Conservation (phyloP, 768 basidiomycete species). For the Boletellus sp. region DNA sequence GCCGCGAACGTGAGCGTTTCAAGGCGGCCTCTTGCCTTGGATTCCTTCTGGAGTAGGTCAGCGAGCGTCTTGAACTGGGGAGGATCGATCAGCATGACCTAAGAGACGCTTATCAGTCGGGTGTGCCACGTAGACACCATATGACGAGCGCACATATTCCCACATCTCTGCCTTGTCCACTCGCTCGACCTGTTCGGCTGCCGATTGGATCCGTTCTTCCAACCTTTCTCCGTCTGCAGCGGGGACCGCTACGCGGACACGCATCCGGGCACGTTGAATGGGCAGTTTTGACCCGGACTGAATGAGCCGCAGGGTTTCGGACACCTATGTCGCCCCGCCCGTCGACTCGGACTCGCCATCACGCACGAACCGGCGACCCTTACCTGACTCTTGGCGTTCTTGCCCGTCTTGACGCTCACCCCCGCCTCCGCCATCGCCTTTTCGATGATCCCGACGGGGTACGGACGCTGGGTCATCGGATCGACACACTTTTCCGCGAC, state of each 20-base stretch:
- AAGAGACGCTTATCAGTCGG: constrained; percentile 10
- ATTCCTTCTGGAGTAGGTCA: constrained; percentile 87
- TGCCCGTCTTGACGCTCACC: constrained; percentile 83
- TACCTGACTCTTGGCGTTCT: constrained; percentile 94
- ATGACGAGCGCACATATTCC: constrained; percentile 66
- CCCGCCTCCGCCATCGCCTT: constrained; percentile 97
- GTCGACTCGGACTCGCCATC: background rate
- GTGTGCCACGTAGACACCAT: background rate
- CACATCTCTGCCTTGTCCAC: constrained; percentile 78
- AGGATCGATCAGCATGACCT: constrained; percentile 94
- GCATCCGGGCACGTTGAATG: constrained; percentile 92
- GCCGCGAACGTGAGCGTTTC: constrained; percentile 80
- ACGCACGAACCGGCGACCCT: constrained; percentile 5
- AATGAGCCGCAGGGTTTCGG: constrained; percentile 81
- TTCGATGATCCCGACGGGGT: constrained; percentile 94
- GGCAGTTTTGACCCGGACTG: constrained; percentile 83
- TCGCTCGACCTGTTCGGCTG: constrained; percentile 80
- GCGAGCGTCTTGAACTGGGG: constrained; percentile 85
- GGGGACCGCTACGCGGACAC: constrained; percentile 79
- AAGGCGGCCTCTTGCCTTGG: constrained; percentile 80
- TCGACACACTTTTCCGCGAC: constrained; percentile 97
- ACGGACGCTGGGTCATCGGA: constrained; percentile 82
- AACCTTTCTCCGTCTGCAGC: constrained; percentile 59
- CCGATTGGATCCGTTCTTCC: constrained; percentile 64
- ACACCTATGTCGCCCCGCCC: constrained; percentile 50